These are phyloP conservation scores for Arabidopsis thaliana DNA, from an alignment of 345 rosid species.

Conservation along the genomic window TAIR10.1 NC_003076.8:4943501-4944000, in stretches of 20 bases:
- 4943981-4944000: neutral
- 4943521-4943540: neutral
- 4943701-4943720: slow-evolving; percentile 18
- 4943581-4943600: slow-evolving; percentile 11
- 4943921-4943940: slow-evolving; percentile 1
- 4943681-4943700: slow-evolving; percentile 41
- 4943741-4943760: neutral
- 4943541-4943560: neutral
- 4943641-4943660: slow-evolving; percentile 15
- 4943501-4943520: neutral
- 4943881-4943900: neutral
- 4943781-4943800: slow-evolving; percentile 32
- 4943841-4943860: neutral
- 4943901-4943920: neutral
- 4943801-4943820: neutral
- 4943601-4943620: slow-evolving; percentile 23
- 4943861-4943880: slow-evolving; percentile 6
- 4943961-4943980: neutral
- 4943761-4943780: slow-evolving; percentile 15
- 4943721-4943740: neutral
- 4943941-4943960: neutral
- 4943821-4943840: neutral
- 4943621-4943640: slow-evolving; percentile 40
- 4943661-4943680: slow-evolving; percentile 44
- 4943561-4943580: neutral